Base-by-base conservation (phyloP, 2,329 filamentous ascomycete species). In the Clonostachys sp. region DNA sequence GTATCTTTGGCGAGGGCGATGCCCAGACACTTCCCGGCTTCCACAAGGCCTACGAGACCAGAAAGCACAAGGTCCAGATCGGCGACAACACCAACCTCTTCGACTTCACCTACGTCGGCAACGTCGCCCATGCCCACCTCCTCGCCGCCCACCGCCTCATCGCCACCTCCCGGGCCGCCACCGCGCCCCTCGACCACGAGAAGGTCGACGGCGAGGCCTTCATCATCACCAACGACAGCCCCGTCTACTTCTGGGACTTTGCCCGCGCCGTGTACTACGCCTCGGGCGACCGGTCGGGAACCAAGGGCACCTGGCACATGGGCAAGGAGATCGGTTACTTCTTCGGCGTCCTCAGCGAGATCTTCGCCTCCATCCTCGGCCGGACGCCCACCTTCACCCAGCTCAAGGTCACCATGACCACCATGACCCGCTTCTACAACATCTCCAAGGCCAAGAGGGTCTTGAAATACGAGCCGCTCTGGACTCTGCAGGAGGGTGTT, bases 1-100 rank as follows among this genome's bases (percentile, higher is more conserved):
- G 89, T 55, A 95, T 97, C 65, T 89, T 96, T 61, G 92, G 92
- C 58, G 89, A 94, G 61, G 89, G 89, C 57, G 94, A 99, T 70
- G 81, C 82, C 46, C 86, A 91, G 61, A 68, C 85, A 13, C 81
- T 92, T 34, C 81, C 84, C 53, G 82, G 86, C 56, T 79, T 96
- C 52, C 74, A 95, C 59, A 79, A 83, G 52, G 82, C 88, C 57
- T 87, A 86, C 62, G 74, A 77, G 50, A 76, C 81, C 51, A 75
- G 80, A 57, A 84, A 88, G 53, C 86, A 89, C 36, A 80, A 80
- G 52, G 82, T 94, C 63, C 88, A 96, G 65, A 78, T 97, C 18
- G 94, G 94, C 55, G 68, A 81, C 55, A 81, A 81, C 67, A 66
- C 72, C 57, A 83, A 83, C 71, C 63, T 83, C 50, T 83, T 83